Evolutionary conservation across 139 green algal species (phyloP).

Genomic region (Chara braunii): DNA sequence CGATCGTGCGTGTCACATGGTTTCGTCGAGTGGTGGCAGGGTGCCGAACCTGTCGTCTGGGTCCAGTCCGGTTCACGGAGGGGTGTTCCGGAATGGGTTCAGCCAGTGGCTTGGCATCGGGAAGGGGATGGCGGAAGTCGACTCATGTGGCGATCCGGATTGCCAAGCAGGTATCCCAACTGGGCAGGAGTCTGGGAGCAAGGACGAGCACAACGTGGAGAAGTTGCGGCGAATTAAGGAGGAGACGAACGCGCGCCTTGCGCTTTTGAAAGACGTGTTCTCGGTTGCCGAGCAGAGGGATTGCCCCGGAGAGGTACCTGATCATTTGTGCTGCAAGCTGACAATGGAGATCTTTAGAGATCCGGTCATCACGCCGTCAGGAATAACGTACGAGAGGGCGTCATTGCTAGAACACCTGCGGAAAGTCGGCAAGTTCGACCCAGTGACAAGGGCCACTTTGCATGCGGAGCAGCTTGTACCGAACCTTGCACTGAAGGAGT

Average conservation of each 20-base stretch:
- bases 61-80: background rate
- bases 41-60: no score
- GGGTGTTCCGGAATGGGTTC: background rate
- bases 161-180: no score
- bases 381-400: slow-evolving; percentile 59
- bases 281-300: no score
- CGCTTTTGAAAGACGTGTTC: no score
- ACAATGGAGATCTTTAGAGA: slow-evolving; percentile 41
- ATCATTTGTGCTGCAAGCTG: slow-evolving; percentile 42
- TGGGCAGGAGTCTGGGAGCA: no score
- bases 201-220: no score
- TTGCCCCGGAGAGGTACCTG: slow-evolving; percentile 37
- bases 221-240: no score
- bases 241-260: no score
- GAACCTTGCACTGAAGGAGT: slow-evolving; percentile 55
- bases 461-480: slow-evolving; percentile 37
- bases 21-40: no score
- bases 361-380: slow-evolving; percentile 50
- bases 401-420: slow-evolving; percentile 62
- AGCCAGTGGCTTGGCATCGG: background rate
- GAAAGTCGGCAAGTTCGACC: slow-evolving; percentile 62
- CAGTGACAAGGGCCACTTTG: slow-evolving; percentile 52
- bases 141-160: no score
- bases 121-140: no score
- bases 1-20: no score